phyloP scores from a whole-genome alignment of 2,329 filamentous ascomycete species.

The Huntiella decipiens region DNA sequence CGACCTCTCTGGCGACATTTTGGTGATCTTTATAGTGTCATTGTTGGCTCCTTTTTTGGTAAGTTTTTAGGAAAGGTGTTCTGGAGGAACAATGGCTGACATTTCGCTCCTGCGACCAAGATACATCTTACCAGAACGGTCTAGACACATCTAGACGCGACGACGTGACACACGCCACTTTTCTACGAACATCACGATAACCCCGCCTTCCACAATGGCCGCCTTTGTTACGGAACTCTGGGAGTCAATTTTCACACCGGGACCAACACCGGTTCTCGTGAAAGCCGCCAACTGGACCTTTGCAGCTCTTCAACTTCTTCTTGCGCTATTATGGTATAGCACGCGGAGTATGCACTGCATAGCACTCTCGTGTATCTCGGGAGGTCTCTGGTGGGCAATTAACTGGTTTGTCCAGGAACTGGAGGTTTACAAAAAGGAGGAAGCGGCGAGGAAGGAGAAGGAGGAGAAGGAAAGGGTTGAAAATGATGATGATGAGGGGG shows the following conservation, averaged over 20 bases:
- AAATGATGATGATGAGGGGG: constrained; percentile 15
- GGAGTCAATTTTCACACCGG: constrained; percentile 84
- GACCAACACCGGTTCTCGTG: constrained; percentile 71
- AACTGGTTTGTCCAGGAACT: constrained; percentile 84
- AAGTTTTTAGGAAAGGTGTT: background rate
- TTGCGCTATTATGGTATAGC: constrained; percentile 54
- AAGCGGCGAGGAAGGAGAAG: constrained; percentile 19
- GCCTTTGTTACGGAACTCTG: constrained; percentile 58
- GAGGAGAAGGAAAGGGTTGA: constrained; percentile 25
- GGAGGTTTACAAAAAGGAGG: constrained; percentile 25
- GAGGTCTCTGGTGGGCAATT: constrained; percentile 74
- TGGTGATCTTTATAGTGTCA: background rate
- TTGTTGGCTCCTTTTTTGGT: background rate
- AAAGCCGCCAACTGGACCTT: constrained; percentile 83
- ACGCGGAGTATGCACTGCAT: constrained; percentile 83
- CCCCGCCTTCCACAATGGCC: constrained; percentile 26
- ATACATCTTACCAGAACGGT: background rate
- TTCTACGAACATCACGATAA: background rate
- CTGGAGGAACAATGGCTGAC: background rate
- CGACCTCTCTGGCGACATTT: background rate
- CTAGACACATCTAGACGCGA: background rate
- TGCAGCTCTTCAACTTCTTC: constrained; percentile 61
- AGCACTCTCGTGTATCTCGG: constrained; percentile 60
- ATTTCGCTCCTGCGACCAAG: background rate
- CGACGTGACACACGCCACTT: background rate